Base-by-base conservation (phyloP, 208 protist species). In the Crithidia fasciculata region DNA sequence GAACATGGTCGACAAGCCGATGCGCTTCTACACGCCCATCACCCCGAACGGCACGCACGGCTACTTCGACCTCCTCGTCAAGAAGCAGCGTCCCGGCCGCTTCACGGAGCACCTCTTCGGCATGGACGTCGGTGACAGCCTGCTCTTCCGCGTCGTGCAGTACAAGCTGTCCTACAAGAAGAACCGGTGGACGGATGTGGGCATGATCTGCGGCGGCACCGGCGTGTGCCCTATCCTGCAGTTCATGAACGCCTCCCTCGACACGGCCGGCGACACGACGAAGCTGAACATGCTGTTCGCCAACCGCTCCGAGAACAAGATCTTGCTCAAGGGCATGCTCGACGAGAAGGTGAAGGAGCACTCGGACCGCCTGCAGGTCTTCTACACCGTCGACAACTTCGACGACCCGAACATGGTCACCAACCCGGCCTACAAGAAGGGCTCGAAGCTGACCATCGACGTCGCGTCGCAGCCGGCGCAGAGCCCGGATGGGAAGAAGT, bases 151-250 rank as follows among this genome's bases (percentile, higher is more conserved):
- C 49, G 75, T 85, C 2, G 78, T 94, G 57, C 84, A 91, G 68
- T 94, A 93, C 82, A 94, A 95, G 79, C 76, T 95, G 44, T 70
- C 65, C 40, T 98, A 97, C 80, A 84, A 78, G 76, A 90, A 88
- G 78, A 88, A 92, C 76, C 74, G 80, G 36, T 96, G 89, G 82
- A 75, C 78, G 15, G 76, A 96, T 43, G 85, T 96, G 16, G 95
- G 92, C 60, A 78, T 98, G 81, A 95, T 98, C 82, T 87, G 82
- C 49, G 95, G 93, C 59, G 95, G 95, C 72, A 96, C 96, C 3
- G 96, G 96, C 45, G 84, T 98, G 53, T 98, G 94, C 69, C 95
- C 96, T 4, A 90, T 98, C 70, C 80, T 97, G 44, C 96, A 98
- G 84, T 92, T 98, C 72, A 84, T 96, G 65, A 85, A 90, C 57